Base-by-base conservation (phyloP, 495 filamentous ascomycete species). In the Viridothelium virens region DNA sequence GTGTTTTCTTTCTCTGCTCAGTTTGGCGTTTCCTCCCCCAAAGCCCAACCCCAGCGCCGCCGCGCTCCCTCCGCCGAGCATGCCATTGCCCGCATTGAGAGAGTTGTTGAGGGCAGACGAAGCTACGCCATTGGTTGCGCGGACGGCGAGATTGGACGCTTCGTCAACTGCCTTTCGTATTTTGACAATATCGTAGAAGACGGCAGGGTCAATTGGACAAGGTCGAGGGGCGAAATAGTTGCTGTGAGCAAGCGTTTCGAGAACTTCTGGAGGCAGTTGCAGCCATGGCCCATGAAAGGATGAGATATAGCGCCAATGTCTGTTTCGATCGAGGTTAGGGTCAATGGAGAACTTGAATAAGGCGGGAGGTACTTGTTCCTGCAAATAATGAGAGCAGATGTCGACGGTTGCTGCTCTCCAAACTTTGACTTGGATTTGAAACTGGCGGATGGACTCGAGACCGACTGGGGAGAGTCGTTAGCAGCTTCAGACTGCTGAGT, bases 261-360 rank as follows among this genome's bases (percentile, higher is more conserved):
- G 86, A 63, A 91, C 82, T 76, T 92, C 89, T 68, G 84, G 84
- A n/a, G 89, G 89, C 38, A 92, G 78, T 75, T 92, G 89, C n/a
- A 91, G 84, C 89, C 89, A 92, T 68, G 88, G 89, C 16, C 89
- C 89, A 73, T 92, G 89, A 70, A 90, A 92, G 62, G 88, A 86
- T 25, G 89, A 91, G 63, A 92, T 92, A 73, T 91, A 89, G 53
- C 86, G 83, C 89, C 89, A 91, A 77, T 91, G 89, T 70, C 89
- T 91, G 63, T 66, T 47, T 56, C 53, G 34, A 61, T 67, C 14
- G 31, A 14, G 11, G 3, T 47, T 66, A 65, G 56, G 65, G n/a
- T 38, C 14, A 3, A 47, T 47, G 12, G 39, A 14, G 37, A 4
- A 10, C 56, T 61, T 65, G 38, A 63, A 63, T 34, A 50, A 5